Conservation (phyloP, 805 yeast genomes). For the Yamadazyma olivae region DNA sequence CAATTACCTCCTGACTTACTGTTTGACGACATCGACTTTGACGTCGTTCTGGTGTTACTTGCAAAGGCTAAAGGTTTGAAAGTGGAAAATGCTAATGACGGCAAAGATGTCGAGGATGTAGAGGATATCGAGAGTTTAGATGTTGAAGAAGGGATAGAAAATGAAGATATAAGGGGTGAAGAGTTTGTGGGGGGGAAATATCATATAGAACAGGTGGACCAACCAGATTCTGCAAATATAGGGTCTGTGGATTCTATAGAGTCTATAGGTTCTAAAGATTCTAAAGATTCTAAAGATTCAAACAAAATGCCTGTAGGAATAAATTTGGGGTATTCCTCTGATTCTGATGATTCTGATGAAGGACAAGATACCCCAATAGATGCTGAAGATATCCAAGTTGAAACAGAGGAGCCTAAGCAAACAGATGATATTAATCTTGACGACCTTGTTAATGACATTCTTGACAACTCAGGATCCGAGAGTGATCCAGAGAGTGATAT, state of each 20-base stretch:
- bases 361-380: not conserved
- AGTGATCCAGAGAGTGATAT: constrained; percentile 1
- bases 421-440: constrained; percentile 1
- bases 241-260: no score
- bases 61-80: constrained; percentile 13
- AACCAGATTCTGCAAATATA: no score
- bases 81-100: constrained; percentile 14
- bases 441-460: constrained; percentile 8
- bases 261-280: no score
- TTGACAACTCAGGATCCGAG: not conserved
- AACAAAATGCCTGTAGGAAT: no score
- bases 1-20: constrained; percentile 8
- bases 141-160: not conserved
- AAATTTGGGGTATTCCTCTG: no score
- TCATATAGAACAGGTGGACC: no score
- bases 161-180: not conserved
- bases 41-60: constrained; percentile 8
- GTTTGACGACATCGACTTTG: constrained; percentile 4
- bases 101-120: constrained; percentile 14
- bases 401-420: not conserved
- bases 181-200: not conserved
- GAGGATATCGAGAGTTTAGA: constrained; percentile 7
- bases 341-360: no score
- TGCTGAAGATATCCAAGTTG: not conserved
- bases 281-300: no score